These are phyloP conservation scores for Pseudocercospora crystallina DNA, from an alignment of 2,329 filamentous ascomycete species.

Conservation along the genomic window DNA sequence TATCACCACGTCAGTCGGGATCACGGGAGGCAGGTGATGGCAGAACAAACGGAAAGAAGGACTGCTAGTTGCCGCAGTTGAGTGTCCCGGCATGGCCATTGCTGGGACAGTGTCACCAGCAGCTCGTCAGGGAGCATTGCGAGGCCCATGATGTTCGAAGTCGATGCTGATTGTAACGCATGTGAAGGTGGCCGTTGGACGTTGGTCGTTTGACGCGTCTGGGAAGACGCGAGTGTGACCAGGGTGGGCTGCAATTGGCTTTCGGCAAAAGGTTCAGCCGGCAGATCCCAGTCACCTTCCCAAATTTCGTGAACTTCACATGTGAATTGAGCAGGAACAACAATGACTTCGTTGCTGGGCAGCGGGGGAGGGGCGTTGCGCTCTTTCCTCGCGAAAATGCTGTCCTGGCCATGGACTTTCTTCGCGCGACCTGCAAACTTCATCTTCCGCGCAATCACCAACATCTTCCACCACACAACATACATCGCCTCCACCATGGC, in stretches of 20 bases:
- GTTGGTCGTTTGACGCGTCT: too few relatives aligned
- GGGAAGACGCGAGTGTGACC: too few relatives aligned
- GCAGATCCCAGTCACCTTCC: too few relatives aligned
- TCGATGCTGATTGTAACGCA: background rate
- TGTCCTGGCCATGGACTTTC: conserved; percentile 6
- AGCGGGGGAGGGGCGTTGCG: conserved; percentile 1
- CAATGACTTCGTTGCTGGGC: conserved; percentile 13
- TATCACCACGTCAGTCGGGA: conserved; percentile 35
- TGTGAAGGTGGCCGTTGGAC: too few relatives aligned
- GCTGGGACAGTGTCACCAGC: conserved; percentile 26
- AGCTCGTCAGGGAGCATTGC: conserved; percentile 31
- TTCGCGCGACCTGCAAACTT: conserved; percentile 1
- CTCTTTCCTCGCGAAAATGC: conserved; percentile 13
- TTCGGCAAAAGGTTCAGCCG: too few relatives aligned
- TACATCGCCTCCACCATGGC: conserved; percentile 14
- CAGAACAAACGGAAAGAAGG: conserved; percentile 44
- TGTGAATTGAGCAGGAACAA: conserved; percentile 4
- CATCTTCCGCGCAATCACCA: conserved; percentile 1
- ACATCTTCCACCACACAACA: conserved; percentile 13
- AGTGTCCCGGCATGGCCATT: conserved; percentile 41
- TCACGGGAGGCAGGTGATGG: conserved; percentile 3
- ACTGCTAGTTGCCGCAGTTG: conserved; percentile 49
- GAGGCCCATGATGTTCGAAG: background rate
- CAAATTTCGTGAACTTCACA: background rate
- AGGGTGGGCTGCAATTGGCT: too few relatives aligned